Evolutionary conservation across 2,329 filamentous ascomycete species (phyloP).

Genomic region (Cordyceps cicadae): DNA sequence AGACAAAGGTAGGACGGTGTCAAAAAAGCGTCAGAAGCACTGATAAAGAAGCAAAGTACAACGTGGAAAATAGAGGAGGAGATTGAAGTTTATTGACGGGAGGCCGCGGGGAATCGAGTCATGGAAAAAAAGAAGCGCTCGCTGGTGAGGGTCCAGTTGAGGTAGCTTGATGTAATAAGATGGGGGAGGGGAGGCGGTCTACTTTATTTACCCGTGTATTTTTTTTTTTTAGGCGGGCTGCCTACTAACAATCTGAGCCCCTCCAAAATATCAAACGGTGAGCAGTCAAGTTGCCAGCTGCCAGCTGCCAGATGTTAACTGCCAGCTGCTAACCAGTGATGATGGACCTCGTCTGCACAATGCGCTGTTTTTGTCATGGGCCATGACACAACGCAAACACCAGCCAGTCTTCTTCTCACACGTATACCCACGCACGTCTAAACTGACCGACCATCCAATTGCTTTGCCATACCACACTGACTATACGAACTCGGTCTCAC

Average conservation of each 20-base stretch:
- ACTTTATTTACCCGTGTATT: neutral
- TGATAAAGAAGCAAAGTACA: neutral
- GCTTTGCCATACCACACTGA: neutral
- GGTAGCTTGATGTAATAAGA: neutral
- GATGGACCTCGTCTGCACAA: slow-evolving; percentile 1
- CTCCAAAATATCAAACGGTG: neutral
- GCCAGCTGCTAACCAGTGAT: slow-evolving; percentile 1
- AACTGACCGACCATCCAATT: neutral
- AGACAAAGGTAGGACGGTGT: neutral
- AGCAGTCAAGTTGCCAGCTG: neutral
- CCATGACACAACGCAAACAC: neutral
- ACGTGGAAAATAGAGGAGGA: neutral
- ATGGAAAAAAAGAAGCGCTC: slow-evolving; percentile 3
- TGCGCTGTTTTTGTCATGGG: neutral
- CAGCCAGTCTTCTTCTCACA: neutral
- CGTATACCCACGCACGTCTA: neutral
- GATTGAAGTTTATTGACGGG: neutral
- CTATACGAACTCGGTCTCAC: neutral
- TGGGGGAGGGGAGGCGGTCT: slow-evolving; percentile 3
- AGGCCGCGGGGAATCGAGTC: slow-evolving; percentile 1
- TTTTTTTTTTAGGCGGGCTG: neutral
- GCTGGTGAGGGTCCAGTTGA: slow-evolving; percentile 2
- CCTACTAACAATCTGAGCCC: neutral
- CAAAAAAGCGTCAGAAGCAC: neutral
- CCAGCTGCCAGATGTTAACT: neutral